These are phyloP conservation scores for Astragalus membranaceus DNA, from an alignment of 306 rosid genomes.

Conservation along the genomic window DNA sequence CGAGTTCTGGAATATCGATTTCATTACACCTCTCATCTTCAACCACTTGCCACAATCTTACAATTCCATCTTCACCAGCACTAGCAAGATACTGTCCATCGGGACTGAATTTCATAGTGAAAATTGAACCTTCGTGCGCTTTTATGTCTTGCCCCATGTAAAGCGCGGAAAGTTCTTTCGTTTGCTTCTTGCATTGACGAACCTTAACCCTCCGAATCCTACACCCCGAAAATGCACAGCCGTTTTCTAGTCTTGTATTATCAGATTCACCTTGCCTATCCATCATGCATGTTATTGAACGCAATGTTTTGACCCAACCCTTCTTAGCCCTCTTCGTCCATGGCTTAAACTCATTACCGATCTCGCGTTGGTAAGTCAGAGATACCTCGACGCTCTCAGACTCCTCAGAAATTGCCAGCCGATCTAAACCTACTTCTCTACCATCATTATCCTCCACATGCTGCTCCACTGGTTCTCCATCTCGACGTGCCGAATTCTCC, in stretches of 20 bases:
- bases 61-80: constrained; percentile 85
- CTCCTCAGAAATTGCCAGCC: constrained; percentile 23
- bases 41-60: constrained; percentile 85
- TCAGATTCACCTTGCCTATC: constrained; percentile 35
- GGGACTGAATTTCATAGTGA: constrained; percentile 90
- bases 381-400: constrained; percentile 21
- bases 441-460: constrained; percentile 16
- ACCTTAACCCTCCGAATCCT: constrained; percentile 73
- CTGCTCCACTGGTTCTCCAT: constrained; percentile 30
- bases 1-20: constrained; percentile 69
- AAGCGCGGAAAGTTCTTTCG: constrained; percentile 85
- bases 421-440: constrained; percentile 26
- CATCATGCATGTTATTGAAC: constrained; percentile 55
- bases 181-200: constrained; percentile 52
- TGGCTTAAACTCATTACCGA: constrained; percentile 20
- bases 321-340: constrained; percentile 33
- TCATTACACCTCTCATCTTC: constrained; percentile 75
- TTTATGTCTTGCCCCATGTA: constrained; percentile 80
- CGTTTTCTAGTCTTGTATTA: constrained; percentile 5
- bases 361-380: not conserved
- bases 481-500: constrained; percentile 27
- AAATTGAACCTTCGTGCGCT: constrained; percentile 85
- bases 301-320: constrained; percentile 55
- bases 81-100: constrained; percentile 91
- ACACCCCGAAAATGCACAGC: constrained; percentile 21